Percentiles rank a stretch among this genome's conserved stretches.
Conservation (phyloP, 164 flowering plant genomes). For the Macadamia integrifolia region DNA sequence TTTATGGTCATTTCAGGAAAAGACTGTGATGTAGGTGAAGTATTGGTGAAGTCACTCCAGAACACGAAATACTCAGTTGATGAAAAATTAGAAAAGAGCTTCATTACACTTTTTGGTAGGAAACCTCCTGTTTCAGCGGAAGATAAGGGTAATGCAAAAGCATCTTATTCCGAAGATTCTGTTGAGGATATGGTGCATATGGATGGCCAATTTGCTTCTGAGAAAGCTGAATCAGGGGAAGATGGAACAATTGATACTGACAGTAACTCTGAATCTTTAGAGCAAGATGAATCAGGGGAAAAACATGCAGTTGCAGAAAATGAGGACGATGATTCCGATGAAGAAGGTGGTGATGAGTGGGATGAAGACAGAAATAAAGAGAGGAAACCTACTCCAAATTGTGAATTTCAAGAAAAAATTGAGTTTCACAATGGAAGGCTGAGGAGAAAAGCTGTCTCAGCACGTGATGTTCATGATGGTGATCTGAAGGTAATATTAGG, state of each 20-base stretch:
- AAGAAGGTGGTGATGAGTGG: constrained; percentile 20
- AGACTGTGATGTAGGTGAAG: constrained; percentile 70
- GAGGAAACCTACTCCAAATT: constrained; percentile 8
- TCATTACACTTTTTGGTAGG: constrained; percentile 50
- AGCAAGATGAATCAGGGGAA: constrained; percentile 19
- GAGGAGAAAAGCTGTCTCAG: constrained; percentile 70
- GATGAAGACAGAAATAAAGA: constrained; percentile 11
- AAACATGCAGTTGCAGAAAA: constrained; percentile 10
- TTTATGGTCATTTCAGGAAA: constrained; percentile 41
- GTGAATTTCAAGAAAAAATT: constrained; percentile 36
- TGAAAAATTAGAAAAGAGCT: constrained; percentile 74
- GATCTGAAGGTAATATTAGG: constrained; percentile 35
- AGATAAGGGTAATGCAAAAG: constrained; percentile 23
- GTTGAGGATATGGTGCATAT: constrained; percentile 12
- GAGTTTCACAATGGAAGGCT: constrained; percentile 69
- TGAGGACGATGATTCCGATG: constrained; percentile 28
- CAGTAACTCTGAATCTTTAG: constrained; percentile 32
- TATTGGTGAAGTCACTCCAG: constrained; percentile 75
- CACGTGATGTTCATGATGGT: constrained; percentile 31
- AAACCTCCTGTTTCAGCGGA: constrained; percentile 31
- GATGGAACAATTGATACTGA: constrained; percentile 31
- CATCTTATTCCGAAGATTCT: constrained; percentile 3
- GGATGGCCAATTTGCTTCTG: constrained; percentile 17
- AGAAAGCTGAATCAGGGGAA: constrained; percentile 23
- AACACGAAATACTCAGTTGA: constrained; percentile 75